A percentile compares a stretch with the other conserved stretches of the same genome.
Conservation (phyloP, 805 yeast genomes). For the Wickerhamomyces sydowiorum region DNA sequence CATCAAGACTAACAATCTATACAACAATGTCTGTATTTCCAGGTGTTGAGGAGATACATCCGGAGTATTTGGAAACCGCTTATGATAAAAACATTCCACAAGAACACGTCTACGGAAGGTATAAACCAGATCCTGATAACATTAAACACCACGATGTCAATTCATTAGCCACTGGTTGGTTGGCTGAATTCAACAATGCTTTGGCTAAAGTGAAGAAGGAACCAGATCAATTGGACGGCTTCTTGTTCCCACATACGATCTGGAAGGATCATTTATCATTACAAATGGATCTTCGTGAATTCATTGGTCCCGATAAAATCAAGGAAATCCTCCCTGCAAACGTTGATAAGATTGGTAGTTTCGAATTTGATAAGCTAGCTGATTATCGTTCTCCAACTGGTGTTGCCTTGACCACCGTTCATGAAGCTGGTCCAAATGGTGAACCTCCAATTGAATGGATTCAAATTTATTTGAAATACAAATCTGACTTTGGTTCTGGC, state of each 20-base stretch:
- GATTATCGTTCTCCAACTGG: constrained; percentile 27
- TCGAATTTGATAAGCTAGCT: constrained; percentile 25
- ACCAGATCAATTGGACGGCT: constrained; percentile 16
- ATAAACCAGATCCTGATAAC: constrained; percentile 22
- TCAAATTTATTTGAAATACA: constrained; percentile 25
- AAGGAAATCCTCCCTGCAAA: constrained; percentile 10
- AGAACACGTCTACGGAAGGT: constrained; percentile 23
- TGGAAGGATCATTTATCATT: constrained; percentile 35
- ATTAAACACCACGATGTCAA: constrained; percentile 20
- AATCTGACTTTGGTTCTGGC: constrained; percentile 28
- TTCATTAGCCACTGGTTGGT: constrained; percentile 25
- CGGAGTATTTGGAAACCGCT: constrained; percentile 18
- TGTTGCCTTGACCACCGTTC: constrained; percentile 22
- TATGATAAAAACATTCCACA: constrained; percentile 22
- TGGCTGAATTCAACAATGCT: constrained; percentile 23
- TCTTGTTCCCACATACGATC: constrained; percentile 23
- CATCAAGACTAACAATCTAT: neutral
- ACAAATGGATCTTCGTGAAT: constrained; percentile 28
- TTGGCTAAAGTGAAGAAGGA: constrained; percentile 8
- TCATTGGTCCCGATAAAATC: constrained; percentile 26
- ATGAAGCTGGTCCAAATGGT: constrained; percentile 19
- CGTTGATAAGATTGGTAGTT: constrained; percentile 19
- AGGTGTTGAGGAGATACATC: constrained; percentile 20
- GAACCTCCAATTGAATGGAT: constrained; percentile 32
- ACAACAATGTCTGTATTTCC: constrained; percentile 13